Base-by-base conservation (phyloP, 352 stramenopile species). In the Aphanomyces astaci region DNA sequence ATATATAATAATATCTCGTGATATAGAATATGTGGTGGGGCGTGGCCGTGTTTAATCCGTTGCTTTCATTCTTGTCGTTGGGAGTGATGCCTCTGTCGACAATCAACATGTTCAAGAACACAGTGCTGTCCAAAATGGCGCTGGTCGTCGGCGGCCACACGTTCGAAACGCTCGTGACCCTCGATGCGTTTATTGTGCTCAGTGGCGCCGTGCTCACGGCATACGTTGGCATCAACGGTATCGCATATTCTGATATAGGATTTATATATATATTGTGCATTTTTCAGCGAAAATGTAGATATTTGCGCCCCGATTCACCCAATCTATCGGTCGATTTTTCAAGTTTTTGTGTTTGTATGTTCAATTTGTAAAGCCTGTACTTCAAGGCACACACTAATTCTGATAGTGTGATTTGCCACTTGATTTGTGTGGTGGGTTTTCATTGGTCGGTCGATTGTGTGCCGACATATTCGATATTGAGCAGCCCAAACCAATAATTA, bases 181-280 rank as follows among this genome's bases (percentile, higher is more conserved):
- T 98, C 3, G 94, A 98, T 55, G 94, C 94, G 19, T 98, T 98
- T 74, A 87, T 98, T 51, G 94, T 98, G 54, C 78, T 98, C 32
- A 96, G 88, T 0, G 94, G 92, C 31, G 94, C 91, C 31, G 88
- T 98, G 11, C 72, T 98, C 45, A 98, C 94, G 15, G 86, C 91
- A 19, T 98, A 97, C 75, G 91, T 98, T 11, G 94, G 94, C 31
- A 87, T 98, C 53, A 90, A 89, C 73, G 94, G 87, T 36, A 31
- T 17, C 28, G 13, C 52, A 9, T 9, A 53, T 53, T 53, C 22
- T n/a, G n/a, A n/a, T n/a, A n/a, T n/a, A n/a, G n/a, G n/a, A n/a
- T n/a, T n/a, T n/a, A n/a, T n/a, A n/a, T n/a, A n/a, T n/a, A n/a
- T n/a, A n/a, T n/a, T n/a, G n/a, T n/a, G n/a, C n/a, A n/a, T n/a